These are phyloP conservation scores for Aspergillus jensenii DNA, from an alignment of 2,329 filamentous ascomycete species.

Conservation along the genomic window DNA sequence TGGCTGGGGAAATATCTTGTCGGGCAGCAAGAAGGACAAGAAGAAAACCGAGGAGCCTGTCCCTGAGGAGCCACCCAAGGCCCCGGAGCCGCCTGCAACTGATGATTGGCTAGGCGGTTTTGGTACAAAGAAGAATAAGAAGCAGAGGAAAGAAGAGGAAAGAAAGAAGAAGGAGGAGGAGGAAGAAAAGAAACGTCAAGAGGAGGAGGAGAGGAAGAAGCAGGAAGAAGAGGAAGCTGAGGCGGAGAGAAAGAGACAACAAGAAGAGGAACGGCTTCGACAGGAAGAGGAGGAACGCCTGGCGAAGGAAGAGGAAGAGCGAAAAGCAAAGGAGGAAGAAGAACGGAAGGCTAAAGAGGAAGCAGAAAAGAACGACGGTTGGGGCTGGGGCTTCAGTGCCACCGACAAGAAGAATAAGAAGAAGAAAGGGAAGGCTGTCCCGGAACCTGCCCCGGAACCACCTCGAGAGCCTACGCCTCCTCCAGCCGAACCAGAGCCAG, in stretches of 20 bases:
- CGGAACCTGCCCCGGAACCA: conserved; percentile 16
- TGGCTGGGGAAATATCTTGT: conserved; percentile 35
- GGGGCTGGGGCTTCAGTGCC: conserved; percentile 24
- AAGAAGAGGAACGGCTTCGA: conserved; percentile 11
- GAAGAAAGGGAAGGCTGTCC: conserved; percentile 23
- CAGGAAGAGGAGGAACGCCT: conserved; percentile 8
- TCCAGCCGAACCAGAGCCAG: conserved; percentile 22
- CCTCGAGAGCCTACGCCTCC: conserved; percentile 16
- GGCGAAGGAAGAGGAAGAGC: conserved; percentile 19
- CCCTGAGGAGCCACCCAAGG: conserved; percentile 28
- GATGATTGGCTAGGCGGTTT: conserved; percentile 37
- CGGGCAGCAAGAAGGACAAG: conserved; percentile 41
- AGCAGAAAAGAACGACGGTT: conserved; percentile 25
- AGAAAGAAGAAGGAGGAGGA: conserved; percentile 14
- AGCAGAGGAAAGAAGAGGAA: conserved; percentile 29
- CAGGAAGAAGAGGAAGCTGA: conserved; percentile 40
- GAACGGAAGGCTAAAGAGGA: conserved; percentile 16
- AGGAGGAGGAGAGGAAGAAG: conserved; percentile 44
- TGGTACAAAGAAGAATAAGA: conserved; percentile 45
- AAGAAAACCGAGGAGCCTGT: conserved; percentile 28
- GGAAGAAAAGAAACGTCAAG: conserved; percentile 38
- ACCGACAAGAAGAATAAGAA: conserved; percentile 33
- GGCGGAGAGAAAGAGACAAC: conserved; percentile 21
- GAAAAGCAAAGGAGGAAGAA: conserved; percentile 22
- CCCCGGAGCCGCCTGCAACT: conserved; percentile 23